phyloP scores from a whole-genome alignment of 352 stramenopile genomes.

The Thraustotheca clavata region DNA sequence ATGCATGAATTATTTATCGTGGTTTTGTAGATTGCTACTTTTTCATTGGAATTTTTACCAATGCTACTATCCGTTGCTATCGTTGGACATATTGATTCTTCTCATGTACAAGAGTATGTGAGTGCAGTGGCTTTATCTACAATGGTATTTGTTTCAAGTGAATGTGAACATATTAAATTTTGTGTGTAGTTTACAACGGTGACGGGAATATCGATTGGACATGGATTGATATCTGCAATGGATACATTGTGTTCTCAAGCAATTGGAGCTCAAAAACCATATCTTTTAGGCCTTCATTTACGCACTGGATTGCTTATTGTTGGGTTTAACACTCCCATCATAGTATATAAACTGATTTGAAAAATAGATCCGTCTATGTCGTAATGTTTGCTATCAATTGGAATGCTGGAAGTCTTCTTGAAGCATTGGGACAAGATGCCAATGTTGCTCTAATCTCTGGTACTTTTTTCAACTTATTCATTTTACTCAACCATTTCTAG shows the following conservation, averaged over 20 bases:
- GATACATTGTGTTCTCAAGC: constrained; percentile 84
- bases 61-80: constrained; percentile 32
- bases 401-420: constrained; percentile 1
- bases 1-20: not conserved
- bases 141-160: constrained; percentile 24
- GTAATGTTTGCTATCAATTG: constrained; percentile 1
- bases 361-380: constrained; percentile 2
- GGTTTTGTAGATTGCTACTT: constrained; percentile 1
- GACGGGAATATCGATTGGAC: constrained; percentile 56
- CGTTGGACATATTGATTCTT: constrained; percentile 46
- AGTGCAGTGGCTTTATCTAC: constrained; percentile 53
- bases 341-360: not conserved
- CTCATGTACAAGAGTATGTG: constrained; percentile 45
- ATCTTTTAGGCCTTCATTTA: constrained; percentile 78
- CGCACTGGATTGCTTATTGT: constrained; percentile 67
- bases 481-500: not conserved
- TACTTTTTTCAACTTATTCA: not conserved
- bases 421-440: constrained; percentile 1
- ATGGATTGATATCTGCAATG: constrained; percentile 75
- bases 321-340: not conserved
- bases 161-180: not conserved
- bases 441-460: not conserved
- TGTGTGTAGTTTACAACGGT: constrained; percentile 51
- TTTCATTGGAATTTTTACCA: constrained; percentile 8
- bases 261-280: constrained; percentile 54